These are phyloP conservation scores for Thalassiosira mediterranea DNA, from an alignment of 352 stramenopile genomes.

Conservation along the genomic window DNA sequence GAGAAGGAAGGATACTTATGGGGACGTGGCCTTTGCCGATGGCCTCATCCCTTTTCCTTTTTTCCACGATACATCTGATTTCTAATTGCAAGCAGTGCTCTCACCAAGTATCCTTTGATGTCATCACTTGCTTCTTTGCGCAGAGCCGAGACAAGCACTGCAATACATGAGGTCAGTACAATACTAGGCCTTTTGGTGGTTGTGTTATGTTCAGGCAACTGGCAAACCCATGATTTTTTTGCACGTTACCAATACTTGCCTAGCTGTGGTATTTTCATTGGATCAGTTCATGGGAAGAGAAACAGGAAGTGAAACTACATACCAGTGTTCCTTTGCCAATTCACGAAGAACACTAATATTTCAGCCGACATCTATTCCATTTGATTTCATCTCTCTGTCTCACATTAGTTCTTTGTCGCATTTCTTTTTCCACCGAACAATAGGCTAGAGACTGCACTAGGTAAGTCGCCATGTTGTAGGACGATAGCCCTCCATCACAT, in stretches of 20 bases:
- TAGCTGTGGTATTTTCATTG: constrained; percentile 35
- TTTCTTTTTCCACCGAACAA: no score
- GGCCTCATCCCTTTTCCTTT: constrained; percentile 29
- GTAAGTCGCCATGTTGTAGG: no score
- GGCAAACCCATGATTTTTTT: constrained; percentile 37
- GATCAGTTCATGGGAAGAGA: constrained; percentile 49
- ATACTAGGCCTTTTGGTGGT: not conserved
- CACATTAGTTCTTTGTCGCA: no score
- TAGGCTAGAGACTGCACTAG: no score
- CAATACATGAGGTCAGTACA: constrained; percentile 13
- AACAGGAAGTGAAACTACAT: constrained; percentile 22
- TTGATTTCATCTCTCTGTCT: no score
- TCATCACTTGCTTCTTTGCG: not conserved
- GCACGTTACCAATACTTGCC: constrained; percentile 50
- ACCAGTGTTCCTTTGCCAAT: constrained; percentile 17
- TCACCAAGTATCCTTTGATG: not conserved
- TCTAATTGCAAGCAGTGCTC: not conserved
- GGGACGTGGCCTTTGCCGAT: constrained; percentile 18
- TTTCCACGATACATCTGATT: constrained; percentile 44
- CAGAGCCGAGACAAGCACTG: not conserved
- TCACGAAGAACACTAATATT: constrained; percentile 27
- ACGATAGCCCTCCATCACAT: no score
- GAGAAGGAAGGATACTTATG: constrained; percentile 29
- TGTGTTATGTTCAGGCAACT: no score
- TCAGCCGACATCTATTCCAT: constrained; percentile 37